phyloP scores from a whole-genome alignment of 2,329 filamentous ascomycete genomes.

The Cladosporium sp. region DNA sequence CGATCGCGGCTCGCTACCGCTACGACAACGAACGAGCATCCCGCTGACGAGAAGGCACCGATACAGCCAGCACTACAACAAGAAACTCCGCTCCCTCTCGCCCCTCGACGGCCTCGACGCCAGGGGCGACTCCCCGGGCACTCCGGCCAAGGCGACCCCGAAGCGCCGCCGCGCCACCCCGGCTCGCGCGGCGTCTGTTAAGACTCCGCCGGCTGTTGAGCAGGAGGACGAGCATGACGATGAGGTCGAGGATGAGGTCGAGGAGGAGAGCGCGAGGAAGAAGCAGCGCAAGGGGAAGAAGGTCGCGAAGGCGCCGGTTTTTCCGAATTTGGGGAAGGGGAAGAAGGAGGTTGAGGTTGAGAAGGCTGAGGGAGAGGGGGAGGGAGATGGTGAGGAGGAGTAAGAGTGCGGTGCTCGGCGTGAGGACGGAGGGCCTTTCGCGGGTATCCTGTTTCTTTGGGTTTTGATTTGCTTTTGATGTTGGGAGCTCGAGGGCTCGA shows the following conservation, averaged over 20 bases:
- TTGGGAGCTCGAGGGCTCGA: too few species aligned
- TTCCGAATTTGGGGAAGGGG: not conserved
- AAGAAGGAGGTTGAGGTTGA: not conserved
- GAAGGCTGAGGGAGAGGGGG: not conserved
- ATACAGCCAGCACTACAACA: slow-evolving; percentile 9
- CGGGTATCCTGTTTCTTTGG: too few species aligned
- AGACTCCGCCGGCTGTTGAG: too few species aligned
- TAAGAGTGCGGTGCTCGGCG: too few species aligned
- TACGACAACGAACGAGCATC: not conserved
- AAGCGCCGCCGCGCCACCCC: not conserved
- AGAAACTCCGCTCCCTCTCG: slow-evolving; percentile 2
- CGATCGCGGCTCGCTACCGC: too few species aligned
- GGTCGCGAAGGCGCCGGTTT: not conserved
- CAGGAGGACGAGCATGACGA: too few species aligned
- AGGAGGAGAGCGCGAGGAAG: too few species aligned
- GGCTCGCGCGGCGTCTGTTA: too few species aligned
- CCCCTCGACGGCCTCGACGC: not conserved
- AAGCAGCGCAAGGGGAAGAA: slow-evolving; percentile 1
- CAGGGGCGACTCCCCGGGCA: not conserved
- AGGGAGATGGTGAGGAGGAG: not conserved
- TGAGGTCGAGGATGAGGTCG: too few species aligned
- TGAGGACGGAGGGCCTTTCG: too few species aligned
- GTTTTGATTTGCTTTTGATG: too few species aligned
- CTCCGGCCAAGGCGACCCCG: not conserved
- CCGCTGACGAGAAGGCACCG: not conserved